A percentile compares a stretch with the other conserved stretches of the same genome.
Conservation (phyloP, 106 monocot genomes). For the Dendrobium nobile region DNA sequence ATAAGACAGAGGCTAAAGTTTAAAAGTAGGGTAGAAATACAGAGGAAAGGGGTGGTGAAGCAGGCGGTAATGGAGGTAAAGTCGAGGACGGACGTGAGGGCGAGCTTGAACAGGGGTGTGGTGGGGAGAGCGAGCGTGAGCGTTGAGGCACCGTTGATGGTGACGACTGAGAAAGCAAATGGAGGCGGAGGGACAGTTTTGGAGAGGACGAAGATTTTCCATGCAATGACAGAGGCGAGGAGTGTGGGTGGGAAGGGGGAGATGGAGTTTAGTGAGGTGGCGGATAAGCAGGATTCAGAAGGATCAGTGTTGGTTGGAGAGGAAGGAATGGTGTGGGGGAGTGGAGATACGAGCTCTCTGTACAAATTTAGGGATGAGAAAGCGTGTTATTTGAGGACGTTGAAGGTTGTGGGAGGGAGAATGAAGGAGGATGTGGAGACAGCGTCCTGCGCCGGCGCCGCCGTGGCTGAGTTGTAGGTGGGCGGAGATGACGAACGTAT, state of each 20-base stretch:
- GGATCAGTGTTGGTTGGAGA: slow-evolving; percentile 12
- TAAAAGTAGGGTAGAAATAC: slow-evolving; percentile 29
- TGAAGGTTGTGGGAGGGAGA: slow-evolving; percentile 14
- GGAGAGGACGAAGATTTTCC: slow-evolving; percentile 26
- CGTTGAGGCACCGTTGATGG: slow-evolving; percentile 20
- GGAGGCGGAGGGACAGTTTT: slow-evolving; percentile 14
- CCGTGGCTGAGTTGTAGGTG: neutral
- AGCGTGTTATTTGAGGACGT: slow-evolving; percentile 9
- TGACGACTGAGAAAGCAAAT: slow-evolving; percentile 18
- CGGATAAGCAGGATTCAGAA: slow-evolving; percentile 15
- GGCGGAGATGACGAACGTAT: neutral
- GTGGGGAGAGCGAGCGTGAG: slow-evolving; percentile 11
- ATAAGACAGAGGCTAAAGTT: slow-evolving; percentile 29
- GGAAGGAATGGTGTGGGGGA: slow-evolving; percentile 14
- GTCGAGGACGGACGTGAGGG: slow-evolving; percentile 5
- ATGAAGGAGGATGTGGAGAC: slow-evolving; percentile 16
- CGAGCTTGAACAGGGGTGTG: slow-evolving; percentile 10
- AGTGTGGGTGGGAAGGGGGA: slow-evolving; percentile 4
- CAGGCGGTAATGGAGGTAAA: slow-evolving; percentile 15
- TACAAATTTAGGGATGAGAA: slow-evolving; percentile 18
- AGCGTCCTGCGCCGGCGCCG: slow-evolving; percentile 1
- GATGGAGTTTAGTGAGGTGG: slow-evolving; percentile 13
- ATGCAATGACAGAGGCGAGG: slow-evolving; percentile 24
- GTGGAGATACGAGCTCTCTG: slow-evolving; percentile 9
- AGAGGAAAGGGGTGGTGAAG: slow-evolving; percentile 26